Conservation (phyloP, 2,329 filamentous ascomycete species). For the Venturia pyrina region DNA sequence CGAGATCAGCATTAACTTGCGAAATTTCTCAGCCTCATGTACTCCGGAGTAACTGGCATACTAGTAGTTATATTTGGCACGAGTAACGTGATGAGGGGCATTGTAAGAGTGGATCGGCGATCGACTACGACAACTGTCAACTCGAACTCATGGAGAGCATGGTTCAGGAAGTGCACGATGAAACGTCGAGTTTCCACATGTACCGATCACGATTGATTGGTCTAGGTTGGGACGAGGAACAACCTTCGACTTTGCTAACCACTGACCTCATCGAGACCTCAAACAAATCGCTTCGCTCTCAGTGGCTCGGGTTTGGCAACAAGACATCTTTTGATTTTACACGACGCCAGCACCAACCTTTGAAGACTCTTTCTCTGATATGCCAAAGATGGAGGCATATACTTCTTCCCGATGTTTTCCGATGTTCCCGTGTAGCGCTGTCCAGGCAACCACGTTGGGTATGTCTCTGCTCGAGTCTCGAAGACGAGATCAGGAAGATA, state of each 20-base stretch:
- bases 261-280: not conserved
- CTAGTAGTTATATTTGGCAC: not conserved
- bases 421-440: conserved; percentile 20
- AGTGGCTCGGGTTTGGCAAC: too few relatives aligned
- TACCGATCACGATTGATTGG: too few relatives aligned
- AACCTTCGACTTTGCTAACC: not conserved
- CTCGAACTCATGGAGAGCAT: too few relatives aligned
- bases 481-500: not conserved
- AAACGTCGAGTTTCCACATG: too few relatives aligned
- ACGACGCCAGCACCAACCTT: conserved; percentile 13
- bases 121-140: not conserved
- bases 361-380: conserved; percentile 25
- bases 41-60: not conserved
- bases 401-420: conserved; percentile 24
- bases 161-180: too few relatives aligned
- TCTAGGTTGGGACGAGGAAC: not conserved
- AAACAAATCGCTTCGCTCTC: too few relatives aligned
- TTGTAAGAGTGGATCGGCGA: not conserved
- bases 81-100: not conserved
- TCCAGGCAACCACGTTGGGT: conserved; percentile 8
- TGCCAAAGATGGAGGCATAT: conserved; percentile 24
- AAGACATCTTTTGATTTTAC: conserved; percentile 18
- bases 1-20: too few relatives aligned
- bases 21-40: not conserved
- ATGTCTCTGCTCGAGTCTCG: not conserved